Percentiles rank a stretch among this genome's conserved stretches.
Evolutionary conservation across 2,329 filamentous ascomycete genomes (phyloP).

Genomic region (Trichoderma arundinaceum): DNA sequence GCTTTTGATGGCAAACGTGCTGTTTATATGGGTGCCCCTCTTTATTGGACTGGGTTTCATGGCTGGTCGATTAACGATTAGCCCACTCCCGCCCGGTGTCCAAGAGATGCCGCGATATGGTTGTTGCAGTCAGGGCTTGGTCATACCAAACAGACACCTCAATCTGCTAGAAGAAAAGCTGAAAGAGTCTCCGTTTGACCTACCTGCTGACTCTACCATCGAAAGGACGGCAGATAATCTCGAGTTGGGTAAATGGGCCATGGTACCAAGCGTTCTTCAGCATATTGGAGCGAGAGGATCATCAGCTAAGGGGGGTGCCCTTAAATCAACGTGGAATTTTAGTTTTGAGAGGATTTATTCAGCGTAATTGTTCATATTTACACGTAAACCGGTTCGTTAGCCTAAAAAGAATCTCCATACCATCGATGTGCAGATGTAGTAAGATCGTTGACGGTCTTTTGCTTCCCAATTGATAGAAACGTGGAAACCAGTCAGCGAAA

Average conservation of each 20-base stretch:
- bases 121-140: conserved; percentile 45
- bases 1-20: conserved; percentile 21
- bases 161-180: conserved; percentile 34
- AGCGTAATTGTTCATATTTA: not conserved
- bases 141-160: conserved; percentile 41
- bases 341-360: conserved; percentile 39
- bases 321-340: conserved; percentile 43
- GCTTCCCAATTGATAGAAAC: too few relatives aligned
- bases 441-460: not conserved
- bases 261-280: conserved; percentile 44
- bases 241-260: conserved; percentile 41
- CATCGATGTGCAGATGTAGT: not conserved
- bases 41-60: conserved; percentile 40
- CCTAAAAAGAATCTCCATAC: not conserved
- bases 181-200: conserved; percentile 33
- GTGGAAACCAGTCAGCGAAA: not conserved
- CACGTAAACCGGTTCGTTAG: not conserved
- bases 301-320: conserved; percentile 37
- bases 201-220: conserved; percentile 42
- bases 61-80: conserved; percentile 39
- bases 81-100: conserved; percentile 37
- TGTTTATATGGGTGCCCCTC: conserved; percentile 37
- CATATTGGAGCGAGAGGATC: conserved; percentile 42
- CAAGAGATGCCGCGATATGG: conserved; percentile 45
- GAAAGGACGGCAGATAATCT: conserved; percentile 40